These are phyloP conservation scores for Parasitella parasitica DNA, from an alignment of 371 early-diverging fungal species.

Conservation along the genomic window DNA sequence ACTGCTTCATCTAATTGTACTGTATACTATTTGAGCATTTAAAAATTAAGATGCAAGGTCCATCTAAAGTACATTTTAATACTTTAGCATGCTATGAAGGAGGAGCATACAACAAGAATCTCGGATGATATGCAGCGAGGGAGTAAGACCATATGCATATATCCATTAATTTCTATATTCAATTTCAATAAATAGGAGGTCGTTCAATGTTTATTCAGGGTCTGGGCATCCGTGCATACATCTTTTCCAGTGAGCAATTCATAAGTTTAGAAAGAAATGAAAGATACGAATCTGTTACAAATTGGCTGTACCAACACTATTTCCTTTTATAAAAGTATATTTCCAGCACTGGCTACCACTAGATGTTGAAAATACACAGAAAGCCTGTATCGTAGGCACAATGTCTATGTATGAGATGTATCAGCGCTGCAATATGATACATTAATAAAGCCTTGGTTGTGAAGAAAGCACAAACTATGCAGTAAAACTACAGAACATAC, in stretches of 20 bases:
- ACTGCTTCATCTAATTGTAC: background rate
- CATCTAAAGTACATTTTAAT: background rate
- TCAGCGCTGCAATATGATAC: too few relatives aligned
- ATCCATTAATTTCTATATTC: background rate
- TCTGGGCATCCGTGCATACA: slow-evolving; percentile 11
- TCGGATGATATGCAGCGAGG: slow-evolving; percentile 4
- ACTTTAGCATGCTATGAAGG: background rate
- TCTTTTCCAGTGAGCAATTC: background rate
- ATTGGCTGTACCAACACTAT: background rate
- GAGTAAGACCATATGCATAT: background rate
- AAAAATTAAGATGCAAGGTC: background rate
- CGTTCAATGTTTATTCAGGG: slow-evolving; percentile 6
- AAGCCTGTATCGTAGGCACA: too few relatives aligned
- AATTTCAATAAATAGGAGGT: background rate
- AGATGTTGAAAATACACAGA: too few relatives aligned
- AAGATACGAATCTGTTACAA: slow-evolving; percentile 9
- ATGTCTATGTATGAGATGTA: too few relatives aligned
- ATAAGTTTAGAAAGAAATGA: slow-evolving; percentile 6
- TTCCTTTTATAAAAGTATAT: background rate
- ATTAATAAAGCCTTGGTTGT: too few relatives aligned
- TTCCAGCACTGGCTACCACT: background rate
- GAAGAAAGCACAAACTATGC: too few relatives aligned
- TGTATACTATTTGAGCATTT: too few relatives aligned
- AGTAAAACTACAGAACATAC: background rate
- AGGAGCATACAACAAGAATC: background rate